Evolutionary conservation across 495 filamentous ascomycete species (phyloP).

Genomic region (Aspergillus heteromorphus): DNA sequence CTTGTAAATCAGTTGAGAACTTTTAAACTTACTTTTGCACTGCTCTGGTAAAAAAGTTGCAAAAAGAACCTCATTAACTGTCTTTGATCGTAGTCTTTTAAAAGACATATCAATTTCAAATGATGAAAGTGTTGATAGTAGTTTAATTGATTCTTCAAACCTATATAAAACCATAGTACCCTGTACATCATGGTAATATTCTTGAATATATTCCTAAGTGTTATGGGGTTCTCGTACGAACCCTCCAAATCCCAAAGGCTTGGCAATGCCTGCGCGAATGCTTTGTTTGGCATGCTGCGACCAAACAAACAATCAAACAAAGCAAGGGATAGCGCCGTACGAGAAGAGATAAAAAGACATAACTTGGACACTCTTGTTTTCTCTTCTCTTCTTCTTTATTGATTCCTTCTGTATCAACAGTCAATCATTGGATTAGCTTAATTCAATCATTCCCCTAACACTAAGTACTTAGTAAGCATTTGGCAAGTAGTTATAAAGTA

Average conservation of each 20-base stretch:
- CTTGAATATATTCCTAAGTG: constrained; percentile 14
- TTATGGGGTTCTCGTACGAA: too few relatives aligned
- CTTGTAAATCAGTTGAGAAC: neutral
- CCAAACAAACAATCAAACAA: too few relatives aligned
- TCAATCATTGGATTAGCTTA: too few relatives aligned
- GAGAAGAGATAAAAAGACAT: too few relatives aligned
- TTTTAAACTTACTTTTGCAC: constrained; percentile 8
- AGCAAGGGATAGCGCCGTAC: too few relatives aligned
- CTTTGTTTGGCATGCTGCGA: too few relatives aligned
- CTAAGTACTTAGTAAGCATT: neutral
- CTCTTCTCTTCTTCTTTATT: neutral
- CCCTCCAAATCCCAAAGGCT: too few relatives aligned
- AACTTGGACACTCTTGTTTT: too few relatives aligned
- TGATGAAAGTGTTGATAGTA: neutral
- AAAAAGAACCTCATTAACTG: constrained; percentile 9
- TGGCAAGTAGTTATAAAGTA: neutral
- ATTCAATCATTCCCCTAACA: neutral
- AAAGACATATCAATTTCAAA: constrained; percentile 11
- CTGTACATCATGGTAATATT: constrained; percentile 3
- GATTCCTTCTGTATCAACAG: too few relatives aligned
- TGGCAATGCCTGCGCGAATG: too few relatives aligned
- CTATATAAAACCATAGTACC: constrained; percentile 8
- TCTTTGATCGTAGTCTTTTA: constrained; percentile 3
- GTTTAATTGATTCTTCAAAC: constrained; percentile 4
- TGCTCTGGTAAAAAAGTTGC: neutral